phyloP scores from a whole-genome alignment of 768 basidiomycete species.

The Flagelloscypha sp. region DNA sequence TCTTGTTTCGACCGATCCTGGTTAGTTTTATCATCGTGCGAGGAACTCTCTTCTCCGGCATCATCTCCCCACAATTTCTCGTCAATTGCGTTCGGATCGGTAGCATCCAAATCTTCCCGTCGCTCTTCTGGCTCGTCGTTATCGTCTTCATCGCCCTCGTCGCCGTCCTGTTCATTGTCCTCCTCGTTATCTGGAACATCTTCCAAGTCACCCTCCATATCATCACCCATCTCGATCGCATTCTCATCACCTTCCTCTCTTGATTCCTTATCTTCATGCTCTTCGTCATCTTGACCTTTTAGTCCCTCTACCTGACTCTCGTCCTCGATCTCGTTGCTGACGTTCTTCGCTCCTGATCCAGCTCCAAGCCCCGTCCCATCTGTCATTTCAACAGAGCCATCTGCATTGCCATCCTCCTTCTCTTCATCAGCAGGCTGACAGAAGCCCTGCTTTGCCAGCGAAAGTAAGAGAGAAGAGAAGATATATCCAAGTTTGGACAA shows the following conservation, averaged over 20 bases:
- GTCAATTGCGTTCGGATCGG: slow-evolving; percentile 79
- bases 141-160: slow-evolving; percentile 41
- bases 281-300: slow-evolving; percentile 51
- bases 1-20: slow-evolving; percentile 51
- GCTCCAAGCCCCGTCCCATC: slow-evolving; percentile 86
- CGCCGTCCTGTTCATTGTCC: slow-evolving; percentile 41
- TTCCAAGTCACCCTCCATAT: slow-evolving; percentile 82
- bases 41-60: slow-evolving; percentile 42
- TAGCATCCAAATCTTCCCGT: slow-evolving; percentile 71
- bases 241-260: slow-evolving; percentile 56
- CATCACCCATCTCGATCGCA: slow-evolving; percentile 85
- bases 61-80: slow-evolving; percentile 98
- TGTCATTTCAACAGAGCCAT: slow-evolving; percentile 39
- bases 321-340: slow-evolving; percentile 91
- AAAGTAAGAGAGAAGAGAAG: slow-evolving; percentile 62
- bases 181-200: slow-evolving; percentile 76
- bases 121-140: slow-evolving; percentile 74
- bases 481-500: slow-evolving; percentile 82
- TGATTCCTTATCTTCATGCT: slow-evolving; percentile 36
- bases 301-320: slow-evolving; percentile 96
- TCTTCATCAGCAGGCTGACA: slow-evolving; percentile 78
- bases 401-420: slow-evolving; percentile 42
- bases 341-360: slow-evolving; percentile 77
- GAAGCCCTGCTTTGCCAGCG: slow-evolving; percentile 80
- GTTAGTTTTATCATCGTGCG: slow-evolving; percentile 49